These are phyloP conservation scores for Saksenaea oblongispora DNA, from an alignment of 371 early-diverging fungal species.

Conservation along the genomic window DNA sequence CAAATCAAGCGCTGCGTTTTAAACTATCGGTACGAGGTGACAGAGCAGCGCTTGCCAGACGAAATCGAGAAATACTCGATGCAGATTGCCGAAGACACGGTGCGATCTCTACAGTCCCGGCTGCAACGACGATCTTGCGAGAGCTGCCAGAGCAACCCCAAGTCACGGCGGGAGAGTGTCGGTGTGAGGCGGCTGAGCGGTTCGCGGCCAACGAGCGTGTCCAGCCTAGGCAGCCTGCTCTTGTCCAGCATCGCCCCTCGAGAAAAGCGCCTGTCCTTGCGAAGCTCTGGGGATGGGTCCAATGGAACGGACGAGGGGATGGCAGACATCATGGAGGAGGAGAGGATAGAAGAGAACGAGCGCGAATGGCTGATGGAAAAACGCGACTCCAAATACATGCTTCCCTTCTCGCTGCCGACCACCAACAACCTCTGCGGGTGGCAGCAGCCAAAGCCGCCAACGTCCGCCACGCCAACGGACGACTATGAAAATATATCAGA, in stretches of 20 bases:
- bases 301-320: background rate
- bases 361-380: conserved; percentile 36
- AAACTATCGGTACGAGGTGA: conserved; percentile 85
- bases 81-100: conserved; percentile 65
- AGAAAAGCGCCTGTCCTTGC: background rate
- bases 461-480: background rate
- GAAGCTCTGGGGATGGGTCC: background rate
- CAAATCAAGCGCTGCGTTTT: conserved; percentile 74
- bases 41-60: conserved; percentile 67
- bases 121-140: conserved; percentile 19
- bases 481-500: conserved; percentile 23
- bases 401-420: conserved; percentile 57
- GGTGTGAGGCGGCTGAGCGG: background rate
- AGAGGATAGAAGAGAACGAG: conserved; percentile 23
- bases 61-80: conserved; percentile 75
- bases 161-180: background rate
- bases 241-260: conserved; percentile 9
- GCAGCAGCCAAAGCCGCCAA: conserved; percentile 10
- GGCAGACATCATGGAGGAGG: conserved; percentile 4
- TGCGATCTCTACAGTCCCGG: conserved; percentile 32
- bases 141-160: background rate
- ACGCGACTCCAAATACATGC: conserved; percentile 49
- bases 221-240: conserved; percentile 37
- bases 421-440: conserved; percentile 21
- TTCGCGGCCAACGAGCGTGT: conserved; percentile 33